Conservation (phyloP, 2,329 filamentous ascomycete genomes). For the Epichloe aotearoae region DNA sequence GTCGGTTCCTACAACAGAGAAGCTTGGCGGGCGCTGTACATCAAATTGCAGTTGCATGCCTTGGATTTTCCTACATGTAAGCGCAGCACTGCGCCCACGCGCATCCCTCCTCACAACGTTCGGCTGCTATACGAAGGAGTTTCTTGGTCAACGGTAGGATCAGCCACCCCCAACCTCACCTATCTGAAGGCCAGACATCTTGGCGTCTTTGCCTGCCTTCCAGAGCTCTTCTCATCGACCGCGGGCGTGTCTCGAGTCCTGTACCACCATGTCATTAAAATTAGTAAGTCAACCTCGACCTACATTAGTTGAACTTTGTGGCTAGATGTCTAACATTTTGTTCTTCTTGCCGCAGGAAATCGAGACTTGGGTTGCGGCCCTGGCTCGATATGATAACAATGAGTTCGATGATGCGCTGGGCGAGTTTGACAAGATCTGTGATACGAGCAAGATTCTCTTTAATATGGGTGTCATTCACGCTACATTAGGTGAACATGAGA, state of each 20-base stretch:
- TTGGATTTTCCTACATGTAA: background rate
- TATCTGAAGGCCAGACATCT: background rate
- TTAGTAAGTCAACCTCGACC: constrained; percentile 30
- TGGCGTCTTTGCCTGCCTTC: background rate
- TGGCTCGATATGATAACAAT: constrained; percentile 89
- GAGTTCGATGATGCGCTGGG: constrained; percentile 84
- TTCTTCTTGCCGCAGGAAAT: constrained; percentile 59
- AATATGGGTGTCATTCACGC: constrained; percentile 98
- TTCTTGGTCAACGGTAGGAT: background rate
- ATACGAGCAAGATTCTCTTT: constrained; percentile 97
- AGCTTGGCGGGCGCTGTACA: background rate
- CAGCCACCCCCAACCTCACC: background rate
- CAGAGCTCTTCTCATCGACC: background rate
- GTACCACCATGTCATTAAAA: constrained; percentile 41
- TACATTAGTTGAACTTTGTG: background rate
- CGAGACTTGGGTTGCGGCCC: constrained; percentile 91
- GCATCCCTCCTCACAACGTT: background rate
- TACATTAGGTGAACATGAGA: constrained; percentile 88
- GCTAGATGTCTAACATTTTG: background rate
- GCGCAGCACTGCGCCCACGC: background rate
- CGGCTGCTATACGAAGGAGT: background rate
- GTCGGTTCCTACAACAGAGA: background rate
- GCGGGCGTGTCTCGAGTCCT: background rate
- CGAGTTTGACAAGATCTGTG: constrained; percentile 74
- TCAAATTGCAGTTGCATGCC: background rate